Percentiles rank a stretch among this genome's conserved stretches.
Conservation (phyloP, 2,329 filamentous ascomycete species). For the Alternaria ventricosa region DNA sequence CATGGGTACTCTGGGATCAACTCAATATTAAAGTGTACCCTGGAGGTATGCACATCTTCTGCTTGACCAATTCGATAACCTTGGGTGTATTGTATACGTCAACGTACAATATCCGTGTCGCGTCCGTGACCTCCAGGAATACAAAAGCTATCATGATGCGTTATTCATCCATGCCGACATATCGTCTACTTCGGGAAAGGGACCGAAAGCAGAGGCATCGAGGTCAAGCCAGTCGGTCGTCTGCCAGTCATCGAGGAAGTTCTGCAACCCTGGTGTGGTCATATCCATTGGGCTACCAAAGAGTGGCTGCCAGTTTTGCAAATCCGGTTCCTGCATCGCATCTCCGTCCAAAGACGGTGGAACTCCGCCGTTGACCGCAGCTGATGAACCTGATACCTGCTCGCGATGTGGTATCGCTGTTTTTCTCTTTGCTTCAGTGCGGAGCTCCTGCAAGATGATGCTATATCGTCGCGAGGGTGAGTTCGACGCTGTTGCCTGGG, state of each 20-base stretch:
- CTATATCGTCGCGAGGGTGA: constrained; percentile 57
- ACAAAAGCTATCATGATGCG: neutral
- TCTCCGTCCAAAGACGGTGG: neutral
- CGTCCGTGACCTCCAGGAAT: neutral
- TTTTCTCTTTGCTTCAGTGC: constrained; percentile 47
- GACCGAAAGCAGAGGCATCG: constrained; percentile 40
- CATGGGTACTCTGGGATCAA: neutral
- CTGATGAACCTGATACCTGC: neutral
- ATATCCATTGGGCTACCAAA: constrained; percentile 31
- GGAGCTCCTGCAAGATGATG: constrained; percentile 57
- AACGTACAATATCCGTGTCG: neutral
- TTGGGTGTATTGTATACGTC: neutral
- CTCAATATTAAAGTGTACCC: neutral
- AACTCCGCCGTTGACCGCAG: neutral
- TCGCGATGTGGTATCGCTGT: constrained; percentile 18
- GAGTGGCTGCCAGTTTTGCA: constrained; percentile 25
- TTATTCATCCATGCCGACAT: constrained; percentile 12
- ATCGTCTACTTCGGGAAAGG: constrained; percentile 14
- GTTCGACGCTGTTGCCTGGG: constrained; percentile 55
- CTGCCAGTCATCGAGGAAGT: constrained; percentile 40
- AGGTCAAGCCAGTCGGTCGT: constrained; percentile 46
- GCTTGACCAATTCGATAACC: neutral
- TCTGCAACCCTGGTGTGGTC: constrained; percentile 15
- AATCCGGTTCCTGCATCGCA: neutral
- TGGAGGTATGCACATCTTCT: neutral